Evolutionary conservation across 441 rosid genomes (phyloP).

Genomic region (Bruguiera hainesii): DNA sequence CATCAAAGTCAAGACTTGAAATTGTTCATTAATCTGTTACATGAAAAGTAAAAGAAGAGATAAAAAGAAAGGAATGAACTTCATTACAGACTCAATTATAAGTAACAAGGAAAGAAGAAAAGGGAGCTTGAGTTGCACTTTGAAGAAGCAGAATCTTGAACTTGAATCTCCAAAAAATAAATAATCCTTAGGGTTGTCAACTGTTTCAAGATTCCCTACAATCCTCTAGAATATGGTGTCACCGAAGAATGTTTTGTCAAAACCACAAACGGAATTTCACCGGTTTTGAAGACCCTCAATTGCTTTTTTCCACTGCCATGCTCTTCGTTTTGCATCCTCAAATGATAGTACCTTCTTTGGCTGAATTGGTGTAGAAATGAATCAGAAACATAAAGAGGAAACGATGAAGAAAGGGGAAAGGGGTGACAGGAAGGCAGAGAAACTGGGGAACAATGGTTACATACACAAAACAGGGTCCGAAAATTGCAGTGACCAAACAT

Average conservation of each 20-base stretch:
- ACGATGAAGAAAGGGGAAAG: background rate
- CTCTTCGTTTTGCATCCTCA: conserved; percentile 90
- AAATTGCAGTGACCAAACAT: background rate
- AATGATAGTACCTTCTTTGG: conserved; percentile 91
- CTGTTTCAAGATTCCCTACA: conserved; percentile 7
- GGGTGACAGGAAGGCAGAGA: background rate
- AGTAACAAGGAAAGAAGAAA: conserved; percentile 2
- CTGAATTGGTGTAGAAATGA: conserved; percentile 36
- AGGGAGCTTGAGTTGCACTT: conserved; percentile 20
- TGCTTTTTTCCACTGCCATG: conserved; percentile 95
- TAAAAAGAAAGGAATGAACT: conserved; percentile 3
- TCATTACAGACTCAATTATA: conserved; percentile 11
- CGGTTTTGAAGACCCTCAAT: conserved; percentile 87
- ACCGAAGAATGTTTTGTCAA: conserved; percentile 23
- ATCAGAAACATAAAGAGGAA: conserved; percentile 17
- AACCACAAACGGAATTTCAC: conserved; percentile 27
- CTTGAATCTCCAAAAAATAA: conserved; percentile 25
- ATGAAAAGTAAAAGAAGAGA: background rate
- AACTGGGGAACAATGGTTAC: background rate
- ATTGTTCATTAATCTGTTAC: conserved; percentile 17
- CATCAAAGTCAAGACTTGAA: conserved; percentile 13
- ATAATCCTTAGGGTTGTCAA: conserved; percentile 19
- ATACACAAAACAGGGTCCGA: too few relatives aligned
- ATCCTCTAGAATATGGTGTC: conserved; percentile 22
- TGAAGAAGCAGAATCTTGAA: conserved; percentile 27